Base-by-base conservation (phyloP, 106 monocot species). In the Dendrobium catenatum region DNA sequence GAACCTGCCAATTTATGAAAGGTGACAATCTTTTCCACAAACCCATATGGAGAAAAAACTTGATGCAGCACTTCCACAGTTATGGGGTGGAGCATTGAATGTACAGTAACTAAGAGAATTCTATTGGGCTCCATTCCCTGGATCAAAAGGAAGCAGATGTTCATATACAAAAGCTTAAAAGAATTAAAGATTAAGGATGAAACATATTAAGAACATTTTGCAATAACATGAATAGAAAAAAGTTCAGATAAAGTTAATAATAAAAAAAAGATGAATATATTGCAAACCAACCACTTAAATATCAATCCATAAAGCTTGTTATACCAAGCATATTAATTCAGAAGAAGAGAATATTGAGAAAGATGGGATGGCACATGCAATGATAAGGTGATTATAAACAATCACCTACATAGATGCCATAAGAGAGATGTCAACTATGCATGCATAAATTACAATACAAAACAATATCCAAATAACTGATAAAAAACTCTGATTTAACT, bases 1-100 rank as follows among this genome's bases (percentile, higher is more conserved):
- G 85, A 79, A 95, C 95, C 95, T 81, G 95, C 95, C 75, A 89
- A 87, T 85, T 95, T 95, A 88, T 92, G 92, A 84, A 95, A 95
- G 29, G 95, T 95, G 80, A 95, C 95, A 44, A 95, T 90, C 90
- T 95, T 95, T 83, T 95, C 95, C 54, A 95, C 88, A 92, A 87
- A 92, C 81, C 95, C 95, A 89, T 90, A 85, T 73, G 95, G 92
- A 85, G 91, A 90, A 85, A 95, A 95, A 19, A 95, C 92, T 91
- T 92, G 92, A 85, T 95, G 95, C 83, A 95, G 89, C 78, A 95
- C 92, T 79, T 95, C 95, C 79, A 95, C 95, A 27, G 90, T 95
- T 84, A 95, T 92, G 33, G 95, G 95, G 86, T 95, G 92, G 72
- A 92, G 88, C 95, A 95, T 86, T 81, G 90, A 88, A 87, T 95